Percentiles rank a stretch among this genome's conserved stretches.
Evolutionary conservation across 73 alveolate species (phyloP).

Genomic region (Paramecium sonneborni): DNA sequence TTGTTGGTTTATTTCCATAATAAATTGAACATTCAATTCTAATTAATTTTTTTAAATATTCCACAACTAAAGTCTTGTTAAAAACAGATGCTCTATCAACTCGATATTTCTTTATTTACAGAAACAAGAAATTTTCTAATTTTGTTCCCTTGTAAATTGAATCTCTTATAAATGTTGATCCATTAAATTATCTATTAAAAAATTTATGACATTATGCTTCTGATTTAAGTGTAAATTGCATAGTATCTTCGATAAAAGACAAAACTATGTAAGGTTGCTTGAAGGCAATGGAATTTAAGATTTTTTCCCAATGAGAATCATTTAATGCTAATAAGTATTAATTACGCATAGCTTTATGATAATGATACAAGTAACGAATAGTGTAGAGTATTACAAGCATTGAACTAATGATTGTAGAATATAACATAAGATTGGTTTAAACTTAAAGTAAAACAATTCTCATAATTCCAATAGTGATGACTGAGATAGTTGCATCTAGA

Average conservation of each 20-base stretch:
- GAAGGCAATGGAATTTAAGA: neutral
- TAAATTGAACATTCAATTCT: neutral
- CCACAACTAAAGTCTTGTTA: neutral
- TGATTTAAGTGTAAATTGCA: neutral
- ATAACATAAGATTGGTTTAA: neutral
- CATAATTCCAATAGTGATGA: neutral
- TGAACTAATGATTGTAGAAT: neutral
- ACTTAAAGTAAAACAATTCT: neutral
- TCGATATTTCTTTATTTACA: neutral
- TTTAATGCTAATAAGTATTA: neutral
- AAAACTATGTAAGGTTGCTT: neutral
- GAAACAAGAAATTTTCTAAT: neutral
- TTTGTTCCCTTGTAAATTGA: neutral
- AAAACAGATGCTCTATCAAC: constrained; percentile 9
- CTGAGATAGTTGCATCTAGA: neutral
- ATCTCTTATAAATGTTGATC: neutral
- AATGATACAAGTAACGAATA: neutral
- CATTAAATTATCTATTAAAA: neutral
- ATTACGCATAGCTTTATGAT: neutral
- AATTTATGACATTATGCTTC: neutral
- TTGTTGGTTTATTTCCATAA: constrained; percentile 2
- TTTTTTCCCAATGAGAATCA: neutral
- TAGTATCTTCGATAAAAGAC: neutral
- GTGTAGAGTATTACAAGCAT: neutral
- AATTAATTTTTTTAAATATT: neutral